Conservation (phyloP, 2,329 filamentous ascomycete species). For the Colletotrichum sansevieriae region DNA sequence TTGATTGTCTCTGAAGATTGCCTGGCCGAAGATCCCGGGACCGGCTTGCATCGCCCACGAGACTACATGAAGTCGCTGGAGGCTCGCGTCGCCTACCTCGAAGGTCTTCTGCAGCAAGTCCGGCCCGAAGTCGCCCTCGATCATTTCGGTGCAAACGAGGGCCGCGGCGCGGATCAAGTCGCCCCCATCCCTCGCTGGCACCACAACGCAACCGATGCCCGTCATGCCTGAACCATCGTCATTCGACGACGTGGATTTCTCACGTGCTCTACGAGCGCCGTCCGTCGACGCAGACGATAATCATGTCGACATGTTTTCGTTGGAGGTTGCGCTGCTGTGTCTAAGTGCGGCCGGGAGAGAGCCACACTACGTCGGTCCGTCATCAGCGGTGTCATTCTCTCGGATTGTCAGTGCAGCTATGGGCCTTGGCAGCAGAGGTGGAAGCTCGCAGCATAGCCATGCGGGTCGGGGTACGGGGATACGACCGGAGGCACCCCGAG, state of each 20-base stretch:
- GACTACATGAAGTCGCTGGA: conserved; percentile 51
- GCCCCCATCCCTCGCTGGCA: background rate
- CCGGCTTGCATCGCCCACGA: conserved; percentile 49
- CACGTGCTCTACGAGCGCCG: background rate
- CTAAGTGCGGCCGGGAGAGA: conserved; percentile 50
- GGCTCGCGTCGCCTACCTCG: conserved; percentile 47
- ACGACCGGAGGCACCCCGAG: background rate
- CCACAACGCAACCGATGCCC: background rate
- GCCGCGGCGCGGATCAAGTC: background rate
- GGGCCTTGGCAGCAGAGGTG: conserved; percentile 31
- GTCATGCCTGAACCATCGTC: background rate
- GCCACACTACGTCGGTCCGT: conserved; percentile 54
- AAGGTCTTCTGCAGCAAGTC: conserved; percentile 47
- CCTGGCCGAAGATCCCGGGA: conserved; percentile 53
- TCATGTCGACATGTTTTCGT: conserved; percentile 43
- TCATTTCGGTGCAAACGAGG: conserved; percentile 32
- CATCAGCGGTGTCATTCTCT: conserved; percentile 51
- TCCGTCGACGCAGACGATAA: conserved; percentile 29
- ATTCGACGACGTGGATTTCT: conserved; percentile 19
- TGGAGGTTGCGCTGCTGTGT: conserved; percentile 50
- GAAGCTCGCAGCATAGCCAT: conserved; percentile 35
- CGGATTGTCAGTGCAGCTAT: conserved; percentile 47
- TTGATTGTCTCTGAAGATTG: conserved; percentile 43
- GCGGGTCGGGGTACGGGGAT: background rate
- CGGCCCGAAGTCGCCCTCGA: conserved; percentile 47